Evolutionary conservation across 1,284 basidiomycete species (phyloP).

Genomic region (Rhizoctonia solani): DNA sequence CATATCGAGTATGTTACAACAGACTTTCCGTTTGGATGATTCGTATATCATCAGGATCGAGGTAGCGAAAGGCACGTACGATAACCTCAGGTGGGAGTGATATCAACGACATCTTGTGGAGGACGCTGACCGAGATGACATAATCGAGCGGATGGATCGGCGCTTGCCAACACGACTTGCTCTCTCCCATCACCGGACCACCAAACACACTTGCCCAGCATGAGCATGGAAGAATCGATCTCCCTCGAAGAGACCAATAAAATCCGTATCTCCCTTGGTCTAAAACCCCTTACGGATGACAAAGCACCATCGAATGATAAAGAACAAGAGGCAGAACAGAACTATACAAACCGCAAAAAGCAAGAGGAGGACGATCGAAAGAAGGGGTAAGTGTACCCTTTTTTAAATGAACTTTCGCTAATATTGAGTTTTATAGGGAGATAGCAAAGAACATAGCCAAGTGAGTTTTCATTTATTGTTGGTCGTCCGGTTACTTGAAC

Average conservation of each 20-base stretch:
- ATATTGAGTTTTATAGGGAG: slow-evolving; percentile 53
- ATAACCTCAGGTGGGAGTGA: no score
- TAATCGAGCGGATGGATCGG: background rate
- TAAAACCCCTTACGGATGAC: slow-evolving; percentile 89
- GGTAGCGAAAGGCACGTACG: no score
- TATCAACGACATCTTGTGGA: no score
- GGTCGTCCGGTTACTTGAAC: slow-evolving; percentile 27
- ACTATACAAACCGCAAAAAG: slow-evolving; percentile 77
- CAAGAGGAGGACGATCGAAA: slow-evolving; percentile 74
- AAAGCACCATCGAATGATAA: slow-evolving; percentile 64
- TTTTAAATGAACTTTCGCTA: slow-evolving; percentile 34
- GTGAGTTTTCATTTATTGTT: slow-evolving; percentile 60
- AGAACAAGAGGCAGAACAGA: slow-evolving; percentile 81
- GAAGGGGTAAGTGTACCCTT: slow-evolving; percentile 51
- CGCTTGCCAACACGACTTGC: background rate
- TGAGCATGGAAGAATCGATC: slow-evolving; percentile 84
- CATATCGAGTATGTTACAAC: no score
- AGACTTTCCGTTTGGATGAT: no score
- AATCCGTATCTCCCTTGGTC: slow-evolving; percentile 91
- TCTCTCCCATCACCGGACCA: background rate
- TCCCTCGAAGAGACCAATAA: slow-evolving; percentile 98
- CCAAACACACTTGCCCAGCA: slow-evolving; percentile 43
- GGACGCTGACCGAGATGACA: no score
- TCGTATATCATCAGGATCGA: no score
- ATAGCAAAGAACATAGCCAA: slow-evolving; percentile 83